phyloP scores from a whole-genome alignment of 2,329 filamentous ascomycete species.

The Phialophora expanda region DNA sequence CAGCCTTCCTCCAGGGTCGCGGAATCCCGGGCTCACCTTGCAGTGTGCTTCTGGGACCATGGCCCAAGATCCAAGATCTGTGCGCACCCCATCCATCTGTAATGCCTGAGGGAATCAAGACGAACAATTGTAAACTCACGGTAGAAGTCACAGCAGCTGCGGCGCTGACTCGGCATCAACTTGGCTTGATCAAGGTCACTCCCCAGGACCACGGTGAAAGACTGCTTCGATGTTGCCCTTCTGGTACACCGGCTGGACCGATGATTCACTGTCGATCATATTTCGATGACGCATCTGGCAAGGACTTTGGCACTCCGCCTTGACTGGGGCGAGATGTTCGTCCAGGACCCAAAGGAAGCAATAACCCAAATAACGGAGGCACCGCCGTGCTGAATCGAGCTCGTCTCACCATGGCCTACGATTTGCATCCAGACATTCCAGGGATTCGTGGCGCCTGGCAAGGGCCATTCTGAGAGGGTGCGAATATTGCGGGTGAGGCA shows the following conservation, averaged over 20 bases:
- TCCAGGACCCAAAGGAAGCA: neutral
- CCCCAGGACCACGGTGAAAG: neutral
- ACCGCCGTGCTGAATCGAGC: neutral
- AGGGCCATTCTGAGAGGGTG: neutral
- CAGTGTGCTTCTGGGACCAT: neutral
- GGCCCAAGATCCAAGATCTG: neutral
- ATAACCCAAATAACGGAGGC: too few species aligned
- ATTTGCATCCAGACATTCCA: neutral
- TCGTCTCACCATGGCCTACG: neutral
- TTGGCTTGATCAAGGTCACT: neutral
- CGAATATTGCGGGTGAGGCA: neutral
- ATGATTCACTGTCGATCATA: neutral
- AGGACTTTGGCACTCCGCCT: neutral
- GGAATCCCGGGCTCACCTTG: neutral
- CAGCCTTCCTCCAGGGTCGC: conserved; percentile 4
- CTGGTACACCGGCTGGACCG: neutral
- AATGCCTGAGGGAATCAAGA: neutral
- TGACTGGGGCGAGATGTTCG: neutral
- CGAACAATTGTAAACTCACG: neutral
- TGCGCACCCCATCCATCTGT: neutral
- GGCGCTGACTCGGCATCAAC: neutral
- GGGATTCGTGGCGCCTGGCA: neutral
- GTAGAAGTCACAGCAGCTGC: neutral
- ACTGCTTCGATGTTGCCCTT: too few species aligned
- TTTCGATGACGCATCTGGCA: neutral